Evolutionary conservation across 768 basidiomycete species (phyloP), one percentile per base, ranked within the genome.

Genomic region (Pleurotus citrinopileatus): DNA sequence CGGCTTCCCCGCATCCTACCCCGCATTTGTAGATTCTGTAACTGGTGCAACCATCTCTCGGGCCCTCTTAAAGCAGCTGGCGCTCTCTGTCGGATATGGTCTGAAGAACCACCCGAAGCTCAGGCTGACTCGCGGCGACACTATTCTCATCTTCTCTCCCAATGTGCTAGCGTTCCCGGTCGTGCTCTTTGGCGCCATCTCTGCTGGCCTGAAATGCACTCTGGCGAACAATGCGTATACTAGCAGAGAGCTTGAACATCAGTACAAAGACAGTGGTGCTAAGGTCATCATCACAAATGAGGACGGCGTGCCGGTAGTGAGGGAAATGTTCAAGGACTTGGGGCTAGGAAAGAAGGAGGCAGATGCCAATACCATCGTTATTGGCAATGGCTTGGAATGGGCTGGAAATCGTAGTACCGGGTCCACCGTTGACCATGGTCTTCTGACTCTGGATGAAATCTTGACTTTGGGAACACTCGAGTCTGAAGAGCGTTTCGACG

Each of bases 161-260:
- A 93, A 94, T 67, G 82, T 75, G 17, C 60, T 91, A 7, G 63
- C 64, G 4, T 80, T 76, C 74, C 78, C 79, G 0, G 68, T 80
- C 13, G 70, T 72, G 12, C 58, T 79, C 8, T 76, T 77, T 60
- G 80, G 80, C 15, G 68, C 73, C 64, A 72, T 86, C 38, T 86
- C 91, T 0, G 87, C 85, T 0, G 89, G 88, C 3, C 62, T 90
- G 13, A 70, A 80, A 40, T 79, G 81, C 50, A 89, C 91, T 0
- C 81, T 89, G 12, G 87, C 87, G 13, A 94, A 92, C 64, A 83
- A 78, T 55, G 75, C 76, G 0, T 94, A 90, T 61, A 87, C 83
- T 3, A 65, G 83, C 2, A 63, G 70, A 6, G 93, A 95, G 63
- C 77, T 94, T 0, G 75, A 73, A 0, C 82, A 83, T 66, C 93